Evolutionary conservation across 164 flowering plant species (phyloP), one percentile per base, ranked within the genome.

Genomic region (Liriodendron chinense): DNA sequence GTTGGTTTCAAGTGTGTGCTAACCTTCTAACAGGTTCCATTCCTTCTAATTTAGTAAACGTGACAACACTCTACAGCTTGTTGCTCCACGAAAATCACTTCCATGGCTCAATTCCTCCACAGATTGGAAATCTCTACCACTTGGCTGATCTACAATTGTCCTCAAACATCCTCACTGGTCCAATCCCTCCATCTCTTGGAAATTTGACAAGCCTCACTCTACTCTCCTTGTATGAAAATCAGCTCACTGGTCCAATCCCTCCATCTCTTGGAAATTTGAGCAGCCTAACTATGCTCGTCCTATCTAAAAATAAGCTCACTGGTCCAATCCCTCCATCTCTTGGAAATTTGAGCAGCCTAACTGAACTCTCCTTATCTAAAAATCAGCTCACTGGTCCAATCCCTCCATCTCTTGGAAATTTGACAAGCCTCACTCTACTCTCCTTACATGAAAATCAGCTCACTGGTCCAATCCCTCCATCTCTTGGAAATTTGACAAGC

Each of bases 21-120:
- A 65, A 65, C 18, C 7, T 1, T 68, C 50, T 68, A 1, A 43
- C 49, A 28, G 70, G 70, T 68, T 68, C 70, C 22, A 68, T 68
- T 16, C 70, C 70, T 25, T n/a, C n/a, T n/a, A n/a, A n/a, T n/a
- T n/a, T n/a, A n/a, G n/a, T n/a, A n/a, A n/a, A n/a, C n/a, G n/a
- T n/a, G n/a, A n/a, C n/a, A n/a, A n/a, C n/a, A n/a, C n/a, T n/a
- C n/a, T n/a, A n/a, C n/a, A n/a, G n/a, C n/a, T n/a, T n/a, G n/a
- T n/a, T n/a, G n/a, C n/a, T n/a, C n/a, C n/a, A n/a, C n/a, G n/a
- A n/a, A n/a, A n/a, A n/a, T n/a, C n/a, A n/a, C n/a, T n/a, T n/a
- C n/a, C n/a, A n/a, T n/a, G n/a, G n/a, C n/a, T 68, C 70, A 7
- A 68, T 68, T 16, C 70, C 70, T 25, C 12, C 8, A 23, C 66